Percentiles rank a stretch among this genome's conserved stretches.
Conservation (phyloP, 1,284 basidiomycete species). For the Omphalotus olearius region DNA sequence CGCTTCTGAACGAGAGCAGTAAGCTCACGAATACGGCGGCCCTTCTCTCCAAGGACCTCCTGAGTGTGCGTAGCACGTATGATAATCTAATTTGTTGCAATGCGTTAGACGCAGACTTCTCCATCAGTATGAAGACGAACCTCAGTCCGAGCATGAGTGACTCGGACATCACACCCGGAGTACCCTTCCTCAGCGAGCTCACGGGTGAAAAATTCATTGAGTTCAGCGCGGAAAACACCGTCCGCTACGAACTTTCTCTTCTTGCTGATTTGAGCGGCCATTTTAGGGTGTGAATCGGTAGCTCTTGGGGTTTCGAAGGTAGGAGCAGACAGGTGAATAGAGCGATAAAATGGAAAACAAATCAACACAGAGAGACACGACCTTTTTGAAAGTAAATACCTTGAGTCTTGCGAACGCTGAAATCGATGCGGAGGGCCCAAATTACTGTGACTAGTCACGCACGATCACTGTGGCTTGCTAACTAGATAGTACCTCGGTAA, state of each 20-base stretch:
- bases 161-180: conserved; percentile 99
- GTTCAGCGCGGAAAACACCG: conserved; percentile 97
- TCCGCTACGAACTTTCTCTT: conserved; percentile 98
- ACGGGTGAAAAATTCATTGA: conserved; percentile 98
- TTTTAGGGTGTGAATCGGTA: conserved; percentile 32
- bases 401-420: not conserved
- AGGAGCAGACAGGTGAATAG: conserved; percentile 5
- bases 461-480: not conserved
- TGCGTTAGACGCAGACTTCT: conserved; percentile 9
- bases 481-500: conserved; percentile 12
- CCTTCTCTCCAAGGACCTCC: conserved; percentile 99
- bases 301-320: conserved; percentile 12
- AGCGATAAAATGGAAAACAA: conserved; percentile 18
- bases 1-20: conserved; percentile 98
- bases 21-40: conserved; percentile 98
- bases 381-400: not conserved
- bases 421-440: not conserved
- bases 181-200: conserved; percentile 99
- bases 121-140: conserved; percentile 32
- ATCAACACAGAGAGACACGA: not conserved
- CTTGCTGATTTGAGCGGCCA: conserved; percentile 88
- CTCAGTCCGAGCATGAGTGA: conserved; percentile 98
- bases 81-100: conserved; percentile 74
- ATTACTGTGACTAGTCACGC: not conserved
- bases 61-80: conserved; percentile 99